A percentile compares a stretch with the other conserved stretches of the same genome.
phyloP scores from a whole-genome alignment of 1,284 basidiomycete species.

The Puccinia coronata region DNA sequence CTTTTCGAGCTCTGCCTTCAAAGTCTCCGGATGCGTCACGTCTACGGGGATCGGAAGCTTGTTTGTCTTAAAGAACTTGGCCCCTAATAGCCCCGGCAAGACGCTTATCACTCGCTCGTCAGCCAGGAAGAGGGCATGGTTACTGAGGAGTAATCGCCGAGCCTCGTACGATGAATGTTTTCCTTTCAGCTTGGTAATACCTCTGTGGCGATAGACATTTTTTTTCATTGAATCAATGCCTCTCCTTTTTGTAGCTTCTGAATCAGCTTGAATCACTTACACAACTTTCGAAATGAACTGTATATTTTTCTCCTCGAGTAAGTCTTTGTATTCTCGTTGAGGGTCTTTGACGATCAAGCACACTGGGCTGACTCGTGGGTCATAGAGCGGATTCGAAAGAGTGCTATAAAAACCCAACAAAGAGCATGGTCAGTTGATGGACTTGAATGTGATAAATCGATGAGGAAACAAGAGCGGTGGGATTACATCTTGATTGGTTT shows the following conservation, averaged over 20 bases:
- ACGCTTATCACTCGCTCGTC: constrained; percentile 87
- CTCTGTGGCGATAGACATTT: constrained; percentile 3
- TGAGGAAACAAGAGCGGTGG: background rate
- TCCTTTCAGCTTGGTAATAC: constrained; percentile 56
- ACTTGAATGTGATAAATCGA: background rate
- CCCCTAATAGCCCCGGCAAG: constrained; percentile 81
- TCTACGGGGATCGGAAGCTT: constrained; percentile 94
- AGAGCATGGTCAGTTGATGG: background rate
- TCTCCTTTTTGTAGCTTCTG: constrained; percentile 60
- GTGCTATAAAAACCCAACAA: constrained; percentile 63
- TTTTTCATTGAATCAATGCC: constrained; percentile 61
- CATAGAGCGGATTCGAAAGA: constrained; percentile 76
- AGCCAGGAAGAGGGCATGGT: constrained; percentile 88
- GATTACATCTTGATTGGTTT: constrained; percentile 82
- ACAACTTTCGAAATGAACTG: constrained; percentile 91
- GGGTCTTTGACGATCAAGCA: constrained; percentile 95
- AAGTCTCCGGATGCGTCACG: constrained; percentile 72
- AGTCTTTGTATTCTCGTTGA: constrained; percentile 91
- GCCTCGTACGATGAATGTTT: constrained; percentile 72
- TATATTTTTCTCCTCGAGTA: constrained; percentile 74
- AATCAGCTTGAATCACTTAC: constrained; percentile 15
- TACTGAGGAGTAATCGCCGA: constrained; percentile 76
- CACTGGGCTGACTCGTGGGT: constrained; percentile 73
- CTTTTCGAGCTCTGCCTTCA: constrained; percentile 84
- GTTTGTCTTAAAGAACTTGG: constrained; percentile 88